These are phyloP conservation scores for Gynostemma pentaphyllum DNA, from an alignment of 306 rosid genomes.

Conservation along the genomic window DNA sequence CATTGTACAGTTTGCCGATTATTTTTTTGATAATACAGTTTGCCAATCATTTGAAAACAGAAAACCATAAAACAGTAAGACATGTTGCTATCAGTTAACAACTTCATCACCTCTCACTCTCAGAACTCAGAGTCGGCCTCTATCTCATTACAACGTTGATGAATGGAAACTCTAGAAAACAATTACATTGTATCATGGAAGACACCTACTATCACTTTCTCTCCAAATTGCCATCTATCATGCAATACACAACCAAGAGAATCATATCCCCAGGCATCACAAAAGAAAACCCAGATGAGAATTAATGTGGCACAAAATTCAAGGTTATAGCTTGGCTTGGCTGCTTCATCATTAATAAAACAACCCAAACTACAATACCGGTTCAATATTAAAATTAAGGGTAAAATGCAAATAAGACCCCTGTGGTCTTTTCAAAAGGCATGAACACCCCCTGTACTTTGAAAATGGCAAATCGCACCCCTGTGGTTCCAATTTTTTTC, in stretches of 20 bases:
- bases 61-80: not conserved
- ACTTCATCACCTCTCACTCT: not conserved
- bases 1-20: constrained; percentile 3
- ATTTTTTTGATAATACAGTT: too few relatives aligned
- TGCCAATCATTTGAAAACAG: constrained; percentile 7
- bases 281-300: not conserved
- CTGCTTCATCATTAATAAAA: not conserved
- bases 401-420: too few relatives aligned
- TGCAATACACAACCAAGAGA: not conserved
- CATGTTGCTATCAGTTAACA: not conserved
- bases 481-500: too few relatives aligned
- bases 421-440: too few relatives aligned
- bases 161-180: not conserved
- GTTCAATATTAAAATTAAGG: not conserved
- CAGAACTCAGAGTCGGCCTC: not conserved
- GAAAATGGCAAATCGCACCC: too few relatives aligned
- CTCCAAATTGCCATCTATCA: not conserved
- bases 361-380: not conserved
- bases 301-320: not conserved
- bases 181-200: not conserved
- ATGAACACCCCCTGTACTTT: too few relatives aligned
- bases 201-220: not conserved
- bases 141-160: not conserved
- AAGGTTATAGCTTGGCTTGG: not conserved
- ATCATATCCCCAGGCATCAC: not conserved